Conservation (phyloP, 78 protist genomes). For the Monosiga brevicollis region DNA sequence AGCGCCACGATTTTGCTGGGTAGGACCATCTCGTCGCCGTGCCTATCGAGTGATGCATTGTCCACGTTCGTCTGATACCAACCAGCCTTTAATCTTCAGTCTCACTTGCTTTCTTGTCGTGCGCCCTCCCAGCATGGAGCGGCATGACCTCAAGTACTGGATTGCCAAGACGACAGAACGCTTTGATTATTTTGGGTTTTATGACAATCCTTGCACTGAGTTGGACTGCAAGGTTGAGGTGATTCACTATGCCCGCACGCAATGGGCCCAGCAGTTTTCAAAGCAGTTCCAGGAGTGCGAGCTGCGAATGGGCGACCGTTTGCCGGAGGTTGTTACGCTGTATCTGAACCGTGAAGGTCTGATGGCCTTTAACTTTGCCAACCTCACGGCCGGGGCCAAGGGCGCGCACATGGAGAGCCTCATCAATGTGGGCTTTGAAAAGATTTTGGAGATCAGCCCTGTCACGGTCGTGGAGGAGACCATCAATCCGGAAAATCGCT, state of each 20-base stretch:
- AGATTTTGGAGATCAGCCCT: background rate
- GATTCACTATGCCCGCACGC: background rate
- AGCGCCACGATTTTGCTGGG: too few species aligned
- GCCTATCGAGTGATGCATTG: too few species aligned
- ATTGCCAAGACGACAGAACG: too few species aligned
- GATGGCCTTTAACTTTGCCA: background rate
- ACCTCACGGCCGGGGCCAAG: background rate
- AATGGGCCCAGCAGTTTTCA: background rate
- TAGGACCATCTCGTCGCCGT: too few species aligned
- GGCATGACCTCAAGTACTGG: too few species aligned
- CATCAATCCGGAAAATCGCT: too few species aligned
- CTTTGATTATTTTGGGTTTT: too few species aligned
- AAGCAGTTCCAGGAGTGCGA: background rate
- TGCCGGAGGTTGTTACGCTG: background rate
- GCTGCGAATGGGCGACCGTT: background rate
- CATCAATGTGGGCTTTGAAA: background rate
- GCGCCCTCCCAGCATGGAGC: too few species aligned
- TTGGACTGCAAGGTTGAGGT: background rate
- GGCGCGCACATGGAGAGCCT: background rate
- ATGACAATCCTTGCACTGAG: background rate
- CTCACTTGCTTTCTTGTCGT: too few species aligned
- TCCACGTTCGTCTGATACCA: too few species aligned
- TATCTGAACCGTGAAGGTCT: background rate
- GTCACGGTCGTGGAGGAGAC: background rate
- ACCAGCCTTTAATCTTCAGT: too few species aligned